Evolutionary conservation across 2,329 filamentous ascomycete species (phyloP), one percentile per base, ranked within the genome.

Genomic region (Exophiala dermatitidis): DNA sequence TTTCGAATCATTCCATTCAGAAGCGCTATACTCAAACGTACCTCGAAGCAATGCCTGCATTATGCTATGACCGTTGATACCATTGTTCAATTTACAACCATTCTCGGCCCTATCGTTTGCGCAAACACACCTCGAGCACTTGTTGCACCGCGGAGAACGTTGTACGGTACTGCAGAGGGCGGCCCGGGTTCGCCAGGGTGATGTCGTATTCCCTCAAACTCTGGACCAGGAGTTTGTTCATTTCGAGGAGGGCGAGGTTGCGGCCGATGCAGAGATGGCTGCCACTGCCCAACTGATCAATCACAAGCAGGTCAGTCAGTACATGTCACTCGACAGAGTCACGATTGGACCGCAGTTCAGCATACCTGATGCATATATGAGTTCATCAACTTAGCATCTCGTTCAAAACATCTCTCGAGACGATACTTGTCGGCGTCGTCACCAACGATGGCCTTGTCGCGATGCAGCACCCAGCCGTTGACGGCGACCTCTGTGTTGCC

Each of bases 61-160:
- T 19, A 19, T 2, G 19, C 2, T 19, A 19, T 19, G 19, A 19
- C 19, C 19, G 2, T 19, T 19, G 19, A 19, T 1, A 19, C 19
- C 19, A 19, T 19, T n/a, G n/a, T n/a, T n/a, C n/a, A n/a, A n/a
- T n/a, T 19, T 2, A 19, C 1, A 19, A 19, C 36, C 10, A 8
- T 3, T 41, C 38, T 41, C 19, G 28, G 6, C 6, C 38, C 3
- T 3, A 50, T 49, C 54, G 46, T 47, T 48, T 71, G 58, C 66
- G 43, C 37, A 62, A 67, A 57, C 71, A 70, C 50, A 77, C 78
- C 42, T 80, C 72, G 52, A 82, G 63, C 0, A 79, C 79, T 42
- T 75, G 70, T 64, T 82, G 80, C 4, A 81, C 78, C 4, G 82
- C 79, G 60, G 82, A 82, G 65, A 81, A 82, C 1, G 77, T 79